Base-by-base conservation (phyloP, 495 filamentous ascomycete genomes). In the Tuber borchii region DNA sequence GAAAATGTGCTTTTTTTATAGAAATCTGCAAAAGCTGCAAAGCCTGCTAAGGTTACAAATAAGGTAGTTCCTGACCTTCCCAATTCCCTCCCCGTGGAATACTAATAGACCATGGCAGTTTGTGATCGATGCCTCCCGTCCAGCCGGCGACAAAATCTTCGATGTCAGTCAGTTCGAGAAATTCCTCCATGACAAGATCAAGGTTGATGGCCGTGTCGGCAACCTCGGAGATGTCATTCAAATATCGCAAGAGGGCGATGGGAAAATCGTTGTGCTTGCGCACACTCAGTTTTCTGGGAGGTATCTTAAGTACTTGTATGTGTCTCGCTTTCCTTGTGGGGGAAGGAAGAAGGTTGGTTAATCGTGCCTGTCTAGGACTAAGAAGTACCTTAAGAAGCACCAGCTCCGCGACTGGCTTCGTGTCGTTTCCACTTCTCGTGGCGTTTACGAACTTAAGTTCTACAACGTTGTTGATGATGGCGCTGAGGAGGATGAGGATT, bases 321-420 rank as follows among this genome's bases (percentile, higher is more conserved):
- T 88, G 68, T 70, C 68, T 26, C 45, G 48, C 17, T 48, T 20
- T 73, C 17, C 37, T 19, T 76, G 26, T 76, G n/a, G 45, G 0
- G 42, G 5, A 46, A 17, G 39, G 48, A 34, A 70, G 39, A 44
- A 40, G 12, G 14, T 45, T 31, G 34, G 31, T 61, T 72, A 69
- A 56, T 75, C 17, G 31, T 72, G 42, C 43, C 73, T 79, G 40
- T 40, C 75, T 81, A 97, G 94, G 86, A 99, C 95, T 85, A 99
- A 99, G 93, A 99, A 98, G 89, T 99, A 96, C 91, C 92, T 99
- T 86, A 99, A 99, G 93, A 99, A 99, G 91, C 93, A 97, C 89
- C 94, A 97, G 88, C 91, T 99, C 85, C 92, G 95, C 87, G 95
- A 99, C 89, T 99, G 96, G 96, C 91, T 99, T 84, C 94, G 95